A percentile compares a stretch with the other conserved stretches of the same genome.
phyloP scores from a whole-genome alignment of 2,329 filamentous ascomycete species.

The Tolypocladium tropicale region DNA sequence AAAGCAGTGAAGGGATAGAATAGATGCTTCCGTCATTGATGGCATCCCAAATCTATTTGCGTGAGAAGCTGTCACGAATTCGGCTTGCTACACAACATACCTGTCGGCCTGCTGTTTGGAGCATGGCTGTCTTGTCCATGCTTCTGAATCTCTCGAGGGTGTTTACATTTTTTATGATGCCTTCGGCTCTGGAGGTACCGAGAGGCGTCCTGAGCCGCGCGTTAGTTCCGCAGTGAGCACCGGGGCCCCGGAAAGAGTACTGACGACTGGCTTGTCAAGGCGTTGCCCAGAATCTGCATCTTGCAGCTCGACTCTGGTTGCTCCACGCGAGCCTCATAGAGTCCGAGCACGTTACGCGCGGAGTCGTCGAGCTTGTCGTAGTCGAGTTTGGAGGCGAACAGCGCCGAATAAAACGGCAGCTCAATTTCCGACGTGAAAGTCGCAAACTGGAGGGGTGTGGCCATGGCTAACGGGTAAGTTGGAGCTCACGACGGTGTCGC shows the following conservation, averaged over 20 bases:
- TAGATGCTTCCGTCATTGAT: slow-evolving; percentile 96
- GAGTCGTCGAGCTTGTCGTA: slow-evolving; percentile 96
- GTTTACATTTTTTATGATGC: slow-evolving; percentile 92
- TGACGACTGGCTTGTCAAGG: slow-evolving; percentile 74
- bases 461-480: slow-evolving; percentile 30
- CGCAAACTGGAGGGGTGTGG: slow-evolving; percentile 56
- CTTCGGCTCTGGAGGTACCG: slow-evolving; percentile 73
- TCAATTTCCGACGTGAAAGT: slow-evolving; percentile 93
- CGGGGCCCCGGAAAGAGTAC: slow-evolving; percentile 20
- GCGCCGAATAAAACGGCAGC: slow-evolving; percentile 83
- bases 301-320: slow-evolving; percentile 67
- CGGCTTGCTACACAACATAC: slow-evolving; percentile 31
- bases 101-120: slow-evolving; percentile 69
- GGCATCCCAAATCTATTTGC: slow-evolving; percentile 82
- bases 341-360: slow-evolving; percentile 70
- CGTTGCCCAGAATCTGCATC: slow-evolving; percentile 84
- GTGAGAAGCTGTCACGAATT: slow-evolving; percentile 8
- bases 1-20: slow-evolving; percentile 81
- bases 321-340: slow-evolving; percentile 78
- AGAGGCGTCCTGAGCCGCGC: slow-evolving; percentile 46
- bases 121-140: slow-evolving; percentile 66
- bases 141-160: slow-evolving; percentile 89
- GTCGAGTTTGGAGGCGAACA: slow-evolving; percentile 92
- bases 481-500: neutral
- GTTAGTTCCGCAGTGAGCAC: slow-evolving; percentile 13